A percentile compares a stretch with the other conserved stretches of the same genome.
Conservation (phyloP, 805 yeast species). For the Cyberlindnera mycetangii region DNA sequence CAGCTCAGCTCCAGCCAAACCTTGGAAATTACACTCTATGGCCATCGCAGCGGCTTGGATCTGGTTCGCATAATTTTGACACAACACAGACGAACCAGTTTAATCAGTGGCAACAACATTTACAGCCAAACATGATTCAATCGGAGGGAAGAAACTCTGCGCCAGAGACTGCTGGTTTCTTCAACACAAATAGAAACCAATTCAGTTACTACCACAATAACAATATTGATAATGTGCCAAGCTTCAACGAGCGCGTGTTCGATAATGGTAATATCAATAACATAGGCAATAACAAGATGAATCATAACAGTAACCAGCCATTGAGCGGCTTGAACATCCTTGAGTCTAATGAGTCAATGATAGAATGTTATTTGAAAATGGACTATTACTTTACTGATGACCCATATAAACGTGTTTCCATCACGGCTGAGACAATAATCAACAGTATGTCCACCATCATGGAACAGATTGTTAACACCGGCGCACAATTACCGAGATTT, state of each 20-base stretch:
- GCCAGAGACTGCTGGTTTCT: slow-evolving; percentile 8
- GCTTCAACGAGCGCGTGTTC: slow-evolving; percentile 16
- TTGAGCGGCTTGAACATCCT: no score
- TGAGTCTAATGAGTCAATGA: slow-evolving; percentile 18
- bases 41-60: slow-evolving; percentile 1
- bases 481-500: slow-evolving; percentile 24
- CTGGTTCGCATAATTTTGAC: not conserved
- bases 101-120: slow-evolving; percentile 2
- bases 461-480: slow-evolving; percentile 14
- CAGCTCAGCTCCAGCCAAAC: not conserved
- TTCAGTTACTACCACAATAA: not conserved
- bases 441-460: slow-evolving; percentile 11
- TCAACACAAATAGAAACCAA: slow-evolving; percentile 6
- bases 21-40: slow-evolving; percentile 10
- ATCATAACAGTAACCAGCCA: no score
- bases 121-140: no score
- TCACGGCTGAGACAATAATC: slow-evolving; percentile 12
- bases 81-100: slow-evolving; percentile 11
- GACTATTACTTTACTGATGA: slow-evolving; percentile 27
- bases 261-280: no score
- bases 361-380: slow-evolving; percentile 19
- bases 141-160: slow-evolving; percentile 5
- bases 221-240: not conserved
- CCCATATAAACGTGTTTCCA: slow-evolving; percentile 23
- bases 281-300: no score